Percentiles rank a stretch among this genome's conserved stretches.
Evolutionary conservation across 1,139 yeast species (phyloP).

Genomic region (Suhomyces choctaworum): DNA sequence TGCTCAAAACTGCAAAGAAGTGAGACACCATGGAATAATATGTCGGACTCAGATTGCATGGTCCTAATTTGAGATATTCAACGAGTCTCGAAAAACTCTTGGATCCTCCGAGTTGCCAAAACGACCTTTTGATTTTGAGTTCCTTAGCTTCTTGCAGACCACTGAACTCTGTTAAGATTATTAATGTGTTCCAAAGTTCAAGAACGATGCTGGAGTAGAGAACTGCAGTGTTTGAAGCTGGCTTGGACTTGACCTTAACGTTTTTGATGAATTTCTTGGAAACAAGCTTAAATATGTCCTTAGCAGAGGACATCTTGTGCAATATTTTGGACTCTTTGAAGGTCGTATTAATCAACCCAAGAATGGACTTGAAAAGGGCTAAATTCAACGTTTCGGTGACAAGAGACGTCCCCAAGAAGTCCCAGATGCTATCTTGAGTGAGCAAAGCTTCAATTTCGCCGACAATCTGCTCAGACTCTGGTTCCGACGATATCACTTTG

Average conservation of each 20-base stretch:
- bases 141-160: slow-evolving; percentile 11
- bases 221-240: slow-evolving; percentile 32
- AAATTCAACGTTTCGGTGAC: slow-evolving; percentile 37
- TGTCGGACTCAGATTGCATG: slow-evolving; percentile 50
- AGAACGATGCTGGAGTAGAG: slow-evolving; percentile 45
- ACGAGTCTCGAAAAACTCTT: slow-evolving; percentile 41
- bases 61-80: slow-evolving; percentile 51
- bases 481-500: slow-evolving; percentile 31
- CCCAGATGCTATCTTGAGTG: slow-evolving; percentile 46
- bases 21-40: slow-evolving; percentile 40
- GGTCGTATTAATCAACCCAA: slow-evolving; percentile 34
- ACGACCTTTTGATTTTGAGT: slow-evolving; percentile 37
- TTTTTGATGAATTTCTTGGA: slow-evolving; percentile 54
- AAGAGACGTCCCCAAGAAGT: slow-evolving; percentile 31
- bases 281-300: slow-evolving; percentile 42
- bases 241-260: slow-evolving; percentile 40
- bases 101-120: slow-evolving; percentile 55
- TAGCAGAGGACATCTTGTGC: slow-evolving; percentile 20
- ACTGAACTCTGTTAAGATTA: slow-evolving; percentile 37
- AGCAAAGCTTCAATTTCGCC: slow-evolving; percentile 31
- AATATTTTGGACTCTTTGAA: slow-evolving; percentile 15
- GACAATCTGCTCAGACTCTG: slow-evolving; percentile 7
- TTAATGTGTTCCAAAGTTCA: slow-evolving; percentile 51
- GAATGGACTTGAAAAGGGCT: slow-evolving; percentile 47
- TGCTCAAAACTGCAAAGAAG: slow-evolving; percentile 23